These are phyloP conservation scores for Candida schatavii DNA, from an alignment of 805 yeast species.

Conservation along the genomic window DNA sequence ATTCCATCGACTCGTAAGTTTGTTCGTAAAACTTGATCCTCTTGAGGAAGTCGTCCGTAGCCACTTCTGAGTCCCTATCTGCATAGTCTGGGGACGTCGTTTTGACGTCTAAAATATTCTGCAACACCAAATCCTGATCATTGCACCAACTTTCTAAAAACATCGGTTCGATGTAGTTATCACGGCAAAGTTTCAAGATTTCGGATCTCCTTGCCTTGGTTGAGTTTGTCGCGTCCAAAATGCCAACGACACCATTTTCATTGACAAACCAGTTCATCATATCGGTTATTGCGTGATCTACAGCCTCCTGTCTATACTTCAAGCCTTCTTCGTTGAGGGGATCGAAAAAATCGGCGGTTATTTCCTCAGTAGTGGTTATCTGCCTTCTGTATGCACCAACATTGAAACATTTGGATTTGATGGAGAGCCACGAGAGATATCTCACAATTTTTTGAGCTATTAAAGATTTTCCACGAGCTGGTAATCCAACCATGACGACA, in stretches of 20 bases:
- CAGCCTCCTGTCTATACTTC: constrained; percentile 64
- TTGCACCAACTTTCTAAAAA: constrained; percentile 92
- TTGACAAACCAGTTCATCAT: constrained; percentile 84
- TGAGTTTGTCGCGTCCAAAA: constrained; percentile 90
- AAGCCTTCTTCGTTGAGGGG: constrained; percentile 63
- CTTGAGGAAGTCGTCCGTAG: constrained; percentile 66
- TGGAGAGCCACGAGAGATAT: constrained; percentile 88
- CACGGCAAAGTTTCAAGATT: constrained; percentile 59
- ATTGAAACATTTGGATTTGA: constrained; percentile 81
- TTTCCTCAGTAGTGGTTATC: constrained; percentile 47
- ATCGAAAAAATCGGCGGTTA: constrained; percentile 78
- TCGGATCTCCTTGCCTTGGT: constrained; percentile 67
- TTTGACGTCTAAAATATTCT: constrained; percentile 83
- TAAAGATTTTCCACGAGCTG: constrained; percentile 91
- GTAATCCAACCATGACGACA: constrained; percentile 85
- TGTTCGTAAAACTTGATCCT: constrained; percentile 74
- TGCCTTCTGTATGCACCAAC: constrained; percentile 83
- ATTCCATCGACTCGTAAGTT: constrained; percentile 73
- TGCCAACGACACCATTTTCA: constrained; percentile 84
- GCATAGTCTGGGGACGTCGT: constrained; percentile 81
- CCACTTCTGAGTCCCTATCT: constrained; percentile 65
- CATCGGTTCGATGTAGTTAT: constrained; percentile 77
- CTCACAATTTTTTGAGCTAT: constrained; percentile 93
- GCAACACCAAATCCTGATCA: constrained; percentile 71
- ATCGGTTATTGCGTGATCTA: constrained; percentile 67